A percentile compares a stretch with the other conserved stretches of the same genome.
Evolutionary conservation across 1,284 basidiomycete species (phyloP).

Genomic region (Heterobasidion occidentale): DNA sequence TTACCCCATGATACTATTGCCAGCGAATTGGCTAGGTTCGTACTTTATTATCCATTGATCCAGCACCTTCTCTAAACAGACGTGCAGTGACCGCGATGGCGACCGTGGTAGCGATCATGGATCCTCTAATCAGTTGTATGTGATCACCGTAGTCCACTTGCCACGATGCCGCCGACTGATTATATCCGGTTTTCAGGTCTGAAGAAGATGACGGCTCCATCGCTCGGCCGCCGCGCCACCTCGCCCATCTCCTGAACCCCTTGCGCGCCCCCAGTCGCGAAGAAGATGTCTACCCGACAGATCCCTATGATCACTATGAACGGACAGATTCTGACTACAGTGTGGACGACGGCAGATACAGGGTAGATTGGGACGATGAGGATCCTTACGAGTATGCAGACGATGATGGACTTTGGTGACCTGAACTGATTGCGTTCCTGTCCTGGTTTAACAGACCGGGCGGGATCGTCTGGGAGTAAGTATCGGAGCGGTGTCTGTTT

Average conservation of each 20-base stretch:
- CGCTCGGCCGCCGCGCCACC: conserved; percentile 7
- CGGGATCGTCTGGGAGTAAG: no score
- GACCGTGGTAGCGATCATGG: background rate
- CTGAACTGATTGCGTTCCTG: no score
- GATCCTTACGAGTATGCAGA: background rate
- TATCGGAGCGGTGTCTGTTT: no score
- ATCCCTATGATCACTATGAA: background rate
- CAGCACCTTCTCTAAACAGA: background rate
- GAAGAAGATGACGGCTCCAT: conserved; percentile 9
- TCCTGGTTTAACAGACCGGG: no score
- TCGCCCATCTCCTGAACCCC: conserved; percentile 2
- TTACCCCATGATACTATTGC: background rate
- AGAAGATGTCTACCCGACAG: background rate
- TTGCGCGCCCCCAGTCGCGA: background rate
- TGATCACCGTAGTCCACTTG: no score
- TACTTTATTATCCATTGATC: background rate
- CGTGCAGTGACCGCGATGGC: background rate
- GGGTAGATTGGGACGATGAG: background rate
- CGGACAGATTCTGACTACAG: background rate
- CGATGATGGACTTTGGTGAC: no score
- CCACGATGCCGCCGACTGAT: background rate
- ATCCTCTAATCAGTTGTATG: no score
- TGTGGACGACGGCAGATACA: background rate
- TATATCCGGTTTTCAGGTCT: background rate
- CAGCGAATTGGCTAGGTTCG: background rate